Base-by-base conservation (phyloP, 352 stramenopile genomes). In the Aphanomyces cochlioides region DNA sequence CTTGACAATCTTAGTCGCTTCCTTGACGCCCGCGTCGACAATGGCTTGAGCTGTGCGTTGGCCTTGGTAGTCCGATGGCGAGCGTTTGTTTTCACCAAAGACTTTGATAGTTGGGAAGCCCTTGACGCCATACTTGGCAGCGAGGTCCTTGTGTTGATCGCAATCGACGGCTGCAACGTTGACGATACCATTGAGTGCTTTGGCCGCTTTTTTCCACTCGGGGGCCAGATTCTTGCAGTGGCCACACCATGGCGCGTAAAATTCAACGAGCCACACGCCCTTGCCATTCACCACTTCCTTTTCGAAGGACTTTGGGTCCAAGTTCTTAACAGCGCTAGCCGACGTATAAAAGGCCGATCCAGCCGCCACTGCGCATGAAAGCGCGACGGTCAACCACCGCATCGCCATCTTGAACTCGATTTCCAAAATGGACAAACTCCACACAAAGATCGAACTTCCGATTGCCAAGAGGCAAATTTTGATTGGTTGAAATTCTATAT, bases 61-160 rank as follows among this genome's bases (percentile, higher is more conserved):
- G 19, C 88, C 88, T 54, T 90, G 77, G 79, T 94, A 94, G 39
- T 88, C 85, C 10, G 64, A 84, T 19, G 88, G 88, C 15, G 87
- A 79, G 45, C 78, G 79, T 75, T 95, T 95, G 79, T 94, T 77
- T 5, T 84, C 84, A 41, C 83, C 84, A 74, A 98, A 98, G 50
- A 97, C 80, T 74, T 97, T 98, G 75, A 98, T 97, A 7, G 93
- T 98, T 17, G 94, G 94, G 74, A 96, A 98, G 17, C 93, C 93
- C 71, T 92, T 76, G 28, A 98, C 88, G 34, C 79, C 88, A 73
- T 94, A 98, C 72, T 95, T 76, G 39, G 81, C 80, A 21, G 93
- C 89, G 12, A 98, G 78, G 1, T 84, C 75, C 72, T 92, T 83
- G 74, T 97, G 81, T 68, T 93, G 73, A 47, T 94, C 77, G 43